Evolutionary conservation across 2,329 filamentous ascomycete genomes (phyloP), one percentile per base, ranked within the genome.

Genomic region (Chrysoporthe cubensis): DNA sequence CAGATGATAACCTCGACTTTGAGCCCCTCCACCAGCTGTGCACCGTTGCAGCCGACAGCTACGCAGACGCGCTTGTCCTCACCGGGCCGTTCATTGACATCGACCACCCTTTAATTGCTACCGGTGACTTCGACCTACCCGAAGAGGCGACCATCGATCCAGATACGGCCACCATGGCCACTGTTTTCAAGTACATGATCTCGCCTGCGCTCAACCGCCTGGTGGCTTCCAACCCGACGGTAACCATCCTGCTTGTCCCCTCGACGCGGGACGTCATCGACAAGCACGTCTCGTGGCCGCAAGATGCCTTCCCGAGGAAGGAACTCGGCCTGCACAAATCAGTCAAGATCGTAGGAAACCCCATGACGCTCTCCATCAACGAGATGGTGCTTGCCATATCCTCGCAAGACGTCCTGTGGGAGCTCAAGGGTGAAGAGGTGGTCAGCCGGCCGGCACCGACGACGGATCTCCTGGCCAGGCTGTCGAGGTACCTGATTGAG

Each of bases 1-100:
- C 94, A 2, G 94, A 98, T 73, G 92, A 95, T 74, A 96, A 96
- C 75, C 88, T 99, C 58, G 91, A 94, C 72, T 99, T 94, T 76
- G 92, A 96, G 74, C 91, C 95, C 8, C 82, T 99, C 1, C 89
- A 94, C 74, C 88, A 92, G 42, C 85, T 99, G 18, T 95, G 95
- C 76, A 86, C 87, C 72, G 90, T 90, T 73, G 94, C 94, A 9
- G 89, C 88, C 18, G 88, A 93, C 71, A 87, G 85, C 32, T 90
- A 88, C 71, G 91, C 90, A 13, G 96, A 99, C 76, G 87, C 88
- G 3, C 80, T 99, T 40, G 85, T 98, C 56, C 84, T 99, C 9
- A 83, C 87, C 4, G 96, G 96, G 0, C 96, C 96, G 0, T 97
- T 99, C 77, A 85, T 99, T 72, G 96, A 98, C 76, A 84, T 91